Conservation (phyloP, 2,329 filamentous ascomycete species). For the Hypoxylon sp. region DNA sequence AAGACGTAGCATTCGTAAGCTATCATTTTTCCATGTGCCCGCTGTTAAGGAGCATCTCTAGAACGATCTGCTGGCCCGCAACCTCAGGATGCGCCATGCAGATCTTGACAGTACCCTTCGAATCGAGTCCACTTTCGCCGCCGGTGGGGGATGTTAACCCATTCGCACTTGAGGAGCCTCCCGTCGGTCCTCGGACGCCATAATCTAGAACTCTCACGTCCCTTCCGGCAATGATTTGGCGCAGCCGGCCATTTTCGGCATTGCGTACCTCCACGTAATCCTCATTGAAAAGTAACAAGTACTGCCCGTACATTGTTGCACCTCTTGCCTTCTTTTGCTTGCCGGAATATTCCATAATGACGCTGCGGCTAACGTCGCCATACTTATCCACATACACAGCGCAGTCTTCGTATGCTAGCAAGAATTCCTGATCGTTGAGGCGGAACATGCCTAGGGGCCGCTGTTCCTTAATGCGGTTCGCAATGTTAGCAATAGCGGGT, state of each 20-base stretch:
- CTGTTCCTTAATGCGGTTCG: conserved; percentile 84
- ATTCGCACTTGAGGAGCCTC: conserved; percentile 58
- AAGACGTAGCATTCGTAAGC: conserved; percentile 22
- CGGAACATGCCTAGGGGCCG: conserved; percentile 96
- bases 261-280: conserved; percentile 98
- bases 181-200: conserved; percentile 76
- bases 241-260: conserved; percentile 91
- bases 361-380: conserved; percentile 91
- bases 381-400: conserved; percentile 99
- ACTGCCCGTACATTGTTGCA: conserved; percentile 91
- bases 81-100: conserved; percentile 94
- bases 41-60: conserved; percentile 94
- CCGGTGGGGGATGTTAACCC: conserved; percentile 53
- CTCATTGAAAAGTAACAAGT: conserved; percentile 92
- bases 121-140: conserved; percentile 61
- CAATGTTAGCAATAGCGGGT: conserved; percentile 86
- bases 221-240: conserved; percentile 93
- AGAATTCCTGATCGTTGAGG: conserved; percentile 90
- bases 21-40: conserved; percentile 73
- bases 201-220: conserved; percentile 94
- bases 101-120: conserved; percentile 88
- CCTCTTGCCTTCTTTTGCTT: conserved; percentile 82
- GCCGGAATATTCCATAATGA: conserved; percentile 99
- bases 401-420: conserved; percentile 95
- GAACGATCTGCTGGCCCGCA: conserved; percentile 85